Evolutionary conservation across 1,284 basidiomycete genomes (phyloP).

Genomic region (Apiotrichum domesticum): DNA sequence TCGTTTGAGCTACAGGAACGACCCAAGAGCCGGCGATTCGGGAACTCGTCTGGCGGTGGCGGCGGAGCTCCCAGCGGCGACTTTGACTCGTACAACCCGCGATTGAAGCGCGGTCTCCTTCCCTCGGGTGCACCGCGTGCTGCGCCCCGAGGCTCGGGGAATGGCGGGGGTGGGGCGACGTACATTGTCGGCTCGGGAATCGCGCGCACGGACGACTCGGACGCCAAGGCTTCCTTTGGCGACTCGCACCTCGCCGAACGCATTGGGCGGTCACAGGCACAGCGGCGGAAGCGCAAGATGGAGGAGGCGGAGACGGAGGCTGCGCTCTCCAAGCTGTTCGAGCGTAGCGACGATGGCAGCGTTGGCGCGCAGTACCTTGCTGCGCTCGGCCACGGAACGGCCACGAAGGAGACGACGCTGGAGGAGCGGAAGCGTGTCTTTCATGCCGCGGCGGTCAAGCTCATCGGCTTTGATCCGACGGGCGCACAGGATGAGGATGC

Average conservation of each 20-base stretch:
- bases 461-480: slow-evolving; percentile 44
- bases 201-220: slow-evolving; percentile 48
- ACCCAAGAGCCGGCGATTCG: slow-evolving; percentile 12
- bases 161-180: slow-evolving; percentile 55
- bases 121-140: slow-evolving; percentile 26
- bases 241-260: slow-evolving; percentile 57
- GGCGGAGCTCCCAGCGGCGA: slow-evolving; percentile 41
- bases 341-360: slow-evolving; percentile 29
- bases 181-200: slow-evolving; percentile 65
- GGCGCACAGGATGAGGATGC: slow-evolving; percentile 12
- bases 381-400: slow-evolving; percentile 46
- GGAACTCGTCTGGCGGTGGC: slow-evolving; percentile 41
- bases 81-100: slow-evolving; percentile 55
- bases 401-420: slow-evolving; percentile 28
- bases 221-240: slow-evolving; percentile 26
- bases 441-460: slow-evolving; percentile 36
- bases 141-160: slow-evolving; percentile 26
- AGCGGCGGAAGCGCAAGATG: slow-evolving; percentile 60
- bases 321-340: slow-evolving; percentile 56
- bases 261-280: slow-evolving; percentile 59
- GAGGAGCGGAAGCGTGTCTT: slow-evolving; percentile 35
- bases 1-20: slow-evolving; percentile 18
- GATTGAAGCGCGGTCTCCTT: slow-evolving; percentile 46
- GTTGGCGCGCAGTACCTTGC: slow-evolving; percentile 48
- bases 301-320: slow-evolving; percentile 58